Evolutionary conservation across 371 early-diverging fungal genomes (phyloP).

Genomic region (Cokeromyces recurvatus): DNA sequence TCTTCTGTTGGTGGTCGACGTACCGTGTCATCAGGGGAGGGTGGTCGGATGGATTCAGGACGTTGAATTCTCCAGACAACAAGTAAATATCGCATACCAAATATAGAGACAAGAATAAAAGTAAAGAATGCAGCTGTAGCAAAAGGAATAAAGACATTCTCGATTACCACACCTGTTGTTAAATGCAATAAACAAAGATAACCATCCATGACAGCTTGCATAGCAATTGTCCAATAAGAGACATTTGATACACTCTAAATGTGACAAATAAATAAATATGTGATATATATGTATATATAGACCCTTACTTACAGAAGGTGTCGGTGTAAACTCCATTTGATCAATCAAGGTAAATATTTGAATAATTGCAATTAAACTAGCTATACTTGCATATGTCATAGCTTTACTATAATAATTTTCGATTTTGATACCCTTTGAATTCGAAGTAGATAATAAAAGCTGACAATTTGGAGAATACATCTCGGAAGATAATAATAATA

Average conservation of each 20-base stretch:
- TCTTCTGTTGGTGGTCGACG: slow-evolving; percentile 7
- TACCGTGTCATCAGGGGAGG: slow-evolving; percentile 9
- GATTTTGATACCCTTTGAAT: slow-evolving; percentile 47
- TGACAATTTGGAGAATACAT: slow-evolving; percentile 61
- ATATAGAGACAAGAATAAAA: slow-evolving; percentile 66
- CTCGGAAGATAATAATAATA: slow-evolving; percentile 41
- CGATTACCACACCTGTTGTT: slow-evolving; percentile 57
- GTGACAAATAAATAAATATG: not conserved
- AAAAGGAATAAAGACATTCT: slow-evolving; percentile 59
- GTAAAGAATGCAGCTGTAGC: slow-evolving; percentile 65
- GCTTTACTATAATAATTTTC: slow-evolving; percentile 54
- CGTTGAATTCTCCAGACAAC: slow-evolving; percentile 68
- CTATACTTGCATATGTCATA: slow-evolving; percentile 52
- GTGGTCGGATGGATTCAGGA: slow-evolving; percentile 45
- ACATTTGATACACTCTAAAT: slow-evolving; percentile 63
- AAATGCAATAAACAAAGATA: slow-evolving; percentile 64
- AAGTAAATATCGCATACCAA: slow-evolving; percentile 72
- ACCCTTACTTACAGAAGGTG: slow-evolving; percentile 57
- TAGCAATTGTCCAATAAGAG: slow-evolving; percentile 69
- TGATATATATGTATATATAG: not conserved
- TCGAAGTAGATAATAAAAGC: slow-evolving; percentile 31
- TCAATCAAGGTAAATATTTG: slow-evolving; percentile 59
- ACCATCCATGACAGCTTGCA: slow-evolving; percentile 68
- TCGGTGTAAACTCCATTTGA: slow-evolving; percentile 74
- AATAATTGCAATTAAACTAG: slow-evolving; percentile 43